These are phyloP conservation scores for Lactarius trivialis DNA, from an alignment of 768 basidiomycete species.

Conservation along the genomic window DNA sequence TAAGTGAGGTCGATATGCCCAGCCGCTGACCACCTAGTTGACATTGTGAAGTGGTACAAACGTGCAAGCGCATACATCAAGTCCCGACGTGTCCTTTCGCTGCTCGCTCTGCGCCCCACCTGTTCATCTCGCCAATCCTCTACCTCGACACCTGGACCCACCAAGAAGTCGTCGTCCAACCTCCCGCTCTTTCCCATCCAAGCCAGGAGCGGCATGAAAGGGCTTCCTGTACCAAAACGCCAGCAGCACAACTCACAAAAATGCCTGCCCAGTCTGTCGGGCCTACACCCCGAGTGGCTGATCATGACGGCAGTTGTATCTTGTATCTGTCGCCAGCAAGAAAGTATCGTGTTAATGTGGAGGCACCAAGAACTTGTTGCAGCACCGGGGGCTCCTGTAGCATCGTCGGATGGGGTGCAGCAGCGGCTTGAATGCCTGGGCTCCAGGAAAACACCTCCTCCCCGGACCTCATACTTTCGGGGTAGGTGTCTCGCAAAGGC, in stretches of 20 bases:
- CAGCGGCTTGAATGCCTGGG: background rate
- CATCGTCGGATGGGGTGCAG: background rate
- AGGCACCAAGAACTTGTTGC: background rate
- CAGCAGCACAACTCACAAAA: no score
- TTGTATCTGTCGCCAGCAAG: background rate
- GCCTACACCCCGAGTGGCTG: background rate
- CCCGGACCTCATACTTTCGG: background rate
- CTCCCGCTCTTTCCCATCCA: slow-evolving; percentile 41
- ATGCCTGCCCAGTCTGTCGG: background rate
- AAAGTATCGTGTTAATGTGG: background rate
- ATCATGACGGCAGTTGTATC: background rate
- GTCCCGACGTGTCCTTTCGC: slow-evolving; percentile 22
- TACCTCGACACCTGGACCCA: slow-evolving; percentile 30
- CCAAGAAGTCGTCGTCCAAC: slow-evolving; percentile 41
- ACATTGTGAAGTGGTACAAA: no score
- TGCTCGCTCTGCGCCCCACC: slow-evolving; percentile 6
- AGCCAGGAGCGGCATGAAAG: no score
- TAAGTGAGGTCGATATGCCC: no score
- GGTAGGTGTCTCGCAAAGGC: background rate
- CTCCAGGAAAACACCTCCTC: no score
- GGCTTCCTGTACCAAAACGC: no score
- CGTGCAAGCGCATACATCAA: no score
- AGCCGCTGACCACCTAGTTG: no score
- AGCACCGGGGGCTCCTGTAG: background rate
- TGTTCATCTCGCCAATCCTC: slow-evolving; percentile 40